Evolutionary conservation across 257 asterid species (phyloP), one percentile per base, ranked within the genome.

Genomic region (Solanum clarkiae): DNA sequence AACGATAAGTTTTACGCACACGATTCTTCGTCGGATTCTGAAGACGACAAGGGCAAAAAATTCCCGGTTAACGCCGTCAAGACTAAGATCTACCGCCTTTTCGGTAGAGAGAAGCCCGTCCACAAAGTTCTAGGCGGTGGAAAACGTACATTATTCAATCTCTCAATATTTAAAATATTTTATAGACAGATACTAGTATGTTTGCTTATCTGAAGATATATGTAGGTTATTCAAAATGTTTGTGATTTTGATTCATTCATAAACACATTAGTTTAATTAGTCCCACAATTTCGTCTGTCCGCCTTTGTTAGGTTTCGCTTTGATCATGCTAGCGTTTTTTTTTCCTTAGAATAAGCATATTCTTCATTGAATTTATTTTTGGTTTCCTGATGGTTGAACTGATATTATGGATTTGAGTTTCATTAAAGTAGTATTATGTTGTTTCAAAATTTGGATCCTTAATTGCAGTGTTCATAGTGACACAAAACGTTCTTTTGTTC

Each of bases 21-120:
- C 77, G 94, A 93, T 84, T 92, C 94, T 5, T 91, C 98, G 14
- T 93, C 95, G 1, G 97, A 90, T 86, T 94, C 98, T 49, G 98
- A 95, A 63, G 92, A 89, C 20, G 94, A 84, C n/a, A 88, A 89
- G 77, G 59, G 2, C 22, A 80, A 87, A 82, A 90, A 90, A 74
- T 83, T 91, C 36, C 80, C 93, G 15, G 80, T 62, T 4, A 69
- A 70, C 44, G 71, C 72, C 5, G 71, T 56, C 11, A 62, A 79
- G 66, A 26, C 84, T 13, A 86, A 86, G 83, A 69, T 71, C 77
- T 70, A 86, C 20, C 79, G 83, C 1, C 79, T 86, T 20, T 86
- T 86, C 79, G 86, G 80, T n/a, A 59, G 88, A 62, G 88, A 86
- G 72, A 47, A 72, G 36, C 84, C 84, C 10, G 26, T 86, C 0